Evolutionary conservation across 257 asterid species (phyloP).

Genomic region (Galeopsis tetrahit): DNA sequence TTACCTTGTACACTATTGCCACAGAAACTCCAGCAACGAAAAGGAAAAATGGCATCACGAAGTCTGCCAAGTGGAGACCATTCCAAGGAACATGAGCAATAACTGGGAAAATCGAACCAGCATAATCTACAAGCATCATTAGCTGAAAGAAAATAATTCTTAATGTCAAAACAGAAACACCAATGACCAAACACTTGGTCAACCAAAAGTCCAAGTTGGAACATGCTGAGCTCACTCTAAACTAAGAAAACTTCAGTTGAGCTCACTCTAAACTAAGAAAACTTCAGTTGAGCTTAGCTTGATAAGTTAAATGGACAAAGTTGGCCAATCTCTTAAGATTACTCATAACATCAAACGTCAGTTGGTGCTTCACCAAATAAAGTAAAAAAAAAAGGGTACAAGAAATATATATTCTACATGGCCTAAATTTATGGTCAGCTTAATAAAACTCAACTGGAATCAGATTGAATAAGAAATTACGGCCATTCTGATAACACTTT

Average conservation of each 20-base stretch:
- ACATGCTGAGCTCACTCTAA: not conserved
- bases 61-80: slow-evolving; percentile 81
- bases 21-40: slow-evolving; percentile 77
- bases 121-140: slow-evolving; percentile 87
- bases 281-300: not conserved
- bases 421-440: not conserved
- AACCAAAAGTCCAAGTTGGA: not conserved
- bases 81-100: slow-evolving; percentile 87
- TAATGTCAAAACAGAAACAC: slow-evolving; percentile 17
- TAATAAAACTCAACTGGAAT: slow-evolving; percentile 8
- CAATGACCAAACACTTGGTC: not conserved
- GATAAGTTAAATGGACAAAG: not conserved
- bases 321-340: not conserved
- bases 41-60: slow-evolving; percentile 93
- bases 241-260: not conserved
- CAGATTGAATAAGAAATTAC: not conserved
- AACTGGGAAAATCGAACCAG: slow-evolving; percentile 69
- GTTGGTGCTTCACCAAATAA: not conserved
- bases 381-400: not conserved
- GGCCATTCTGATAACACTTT: not conserved
- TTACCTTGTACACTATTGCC: slow-evolving; percentile 70
- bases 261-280: not conserved
- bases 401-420: not conserved
- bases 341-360: not conserved
- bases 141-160: slow-evolving; percentile 54